These are phyloP conservation scores for Xerocomus brunneocitrinus DNA, from an alignment of 768 basidiomycete genomes.

Conservation along the genomic window DNA sequence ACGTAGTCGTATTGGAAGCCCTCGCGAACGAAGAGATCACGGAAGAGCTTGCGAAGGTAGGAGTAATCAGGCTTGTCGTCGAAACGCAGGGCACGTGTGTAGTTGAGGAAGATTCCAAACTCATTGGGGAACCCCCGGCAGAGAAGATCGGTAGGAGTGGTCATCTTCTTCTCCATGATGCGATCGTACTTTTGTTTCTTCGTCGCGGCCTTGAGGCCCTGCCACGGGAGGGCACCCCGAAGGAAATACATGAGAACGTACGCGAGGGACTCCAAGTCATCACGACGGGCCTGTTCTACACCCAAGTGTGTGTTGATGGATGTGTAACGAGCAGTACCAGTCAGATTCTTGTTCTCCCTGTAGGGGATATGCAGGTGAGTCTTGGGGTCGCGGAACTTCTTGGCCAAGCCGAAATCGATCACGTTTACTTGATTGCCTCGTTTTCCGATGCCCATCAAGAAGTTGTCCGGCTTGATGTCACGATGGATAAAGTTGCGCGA, in stretches of 20 bases:
- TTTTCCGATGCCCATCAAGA: slow-evolving; percentile 99
- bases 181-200: slow-evolving; percentile 99
- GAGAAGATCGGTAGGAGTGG: slow-evolving; percentile 91
- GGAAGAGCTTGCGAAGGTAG: slow-evolving; percentile 98
- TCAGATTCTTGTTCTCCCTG: slow-evolving; percentile 99
- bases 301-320: slow-evolving; percentile 99
- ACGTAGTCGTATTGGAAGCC: slow-evolving; percentile 99
- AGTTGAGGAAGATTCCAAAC: slow-evolving; percentile 98
- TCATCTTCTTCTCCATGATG: slow-evolving; percentile 99
- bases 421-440: slow-evolving; percentile 99
- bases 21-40: slow-evolving; percentile 94
- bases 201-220: slow-evolving; percentile 98
- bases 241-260: slow-evolving; percentile 99
- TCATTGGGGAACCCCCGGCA: slow-evolving; percentile 99
- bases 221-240: slow-evolving; percentile 96
- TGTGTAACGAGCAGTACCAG: slow-evolving; percentile 97
- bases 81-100: slow-evolving; percentile 97
- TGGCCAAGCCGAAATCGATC: slow-evolving; percentile 96
- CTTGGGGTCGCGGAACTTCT: slow-evolving; percentile 99
- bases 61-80: slow-evolving; percentile 99
- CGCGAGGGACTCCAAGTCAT: slow-evolving; percentile 96
- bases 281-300: slow-evolving; percentile 96
- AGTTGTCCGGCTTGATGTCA: slow-evolving; percentile 99
- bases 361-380: slow-evolving; percentile 99
- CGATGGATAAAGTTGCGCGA: slow-evolving; percentile 97